Evolutionary conservation across 1,284 basidiomycete genomes (phyloP), one percentile per base, ranked within the genome.

Genomic region (Sporisorium reilianum): DNA sequence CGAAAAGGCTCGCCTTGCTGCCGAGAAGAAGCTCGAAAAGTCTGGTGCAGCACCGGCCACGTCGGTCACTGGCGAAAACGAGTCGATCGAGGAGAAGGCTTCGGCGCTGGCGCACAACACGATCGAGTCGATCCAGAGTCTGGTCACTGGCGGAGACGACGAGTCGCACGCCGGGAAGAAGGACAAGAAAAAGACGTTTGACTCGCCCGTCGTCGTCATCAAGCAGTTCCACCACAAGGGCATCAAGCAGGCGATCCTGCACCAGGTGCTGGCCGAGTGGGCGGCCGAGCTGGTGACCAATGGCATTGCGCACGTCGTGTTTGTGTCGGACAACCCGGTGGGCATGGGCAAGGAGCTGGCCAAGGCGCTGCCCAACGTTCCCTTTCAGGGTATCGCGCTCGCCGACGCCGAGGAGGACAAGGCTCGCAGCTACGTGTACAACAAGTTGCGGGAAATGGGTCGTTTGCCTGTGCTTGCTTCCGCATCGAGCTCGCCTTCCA

Each of bases 281-380:
- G 91, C 90, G 4, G 93, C 93, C 0, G 88, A 88, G 14, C 54
- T 82, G n/a, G 77, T 78, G 22, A 69, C 71, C 18, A 70, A 55
- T 6, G 66, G 90, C 90, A 87, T 94, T 58, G 96, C 96, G 0
- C 96, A 99, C 85, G 94, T 97, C 42, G 88, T 99, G 50, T 90
- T 98, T 46, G 88, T 95, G 36, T 93, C 92, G 76, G 94, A 98
- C 83, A 95, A 95, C 77, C 89, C 92, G 25, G 93, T 95, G 74
- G 92, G 94, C 56, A 88, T 78, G 75, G 63, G 90, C 1, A 97
- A 95, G 84, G 88, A 89, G 25, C 86, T 98, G 10, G 90, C 93
- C 0, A 92, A 91, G 88, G 95, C 94, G 4, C 87, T 98, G 7
- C 93, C 93, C 0, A 90, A 92, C 10, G 94, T 92, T 82, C 93